Evolutionary conservation across 306 rosid genomes (phyloP).

Genomic region (Rubus parviflorus): DNA sequence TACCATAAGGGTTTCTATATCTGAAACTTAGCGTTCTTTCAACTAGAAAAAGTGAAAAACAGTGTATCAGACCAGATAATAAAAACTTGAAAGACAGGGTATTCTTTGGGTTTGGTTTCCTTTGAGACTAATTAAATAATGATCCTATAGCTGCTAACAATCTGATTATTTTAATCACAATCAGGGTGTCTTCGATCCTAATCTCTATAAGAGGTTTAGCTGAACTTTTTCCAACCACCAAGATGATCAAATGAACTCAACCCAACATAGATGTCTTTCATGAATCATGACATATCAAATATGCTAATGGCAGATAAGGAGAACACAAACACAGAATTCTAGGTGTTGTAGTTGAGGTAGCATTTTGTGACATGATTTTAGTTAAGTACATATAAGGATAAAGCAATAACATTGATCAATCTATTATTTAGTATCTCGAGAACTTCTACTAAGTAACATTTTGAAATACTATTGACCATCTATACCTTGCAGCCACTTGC

Average conservation of each 20-base stretch:
- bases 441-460: background rate
- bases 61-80: too few relatives aligned
- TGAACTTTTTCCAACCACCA: background rate
- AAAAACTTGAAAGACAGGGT: too few relatives aligned
- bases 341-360: background rate
- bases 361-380: background rate
- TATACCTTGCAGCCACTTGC: constrained; percentile 90
- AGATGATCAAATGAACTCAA: background rate
- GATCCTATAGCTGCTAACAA: background rate
- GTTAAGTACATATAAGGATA: background rate
- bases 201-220: background rate
- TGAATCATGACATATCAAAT: background rate
- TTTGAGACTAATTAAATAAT: background rate
- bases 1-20: background rate
- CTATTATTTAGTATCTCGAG: background rate
- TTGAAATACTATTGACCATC: background rate
- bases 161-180: background rate
- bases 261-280: background rate
- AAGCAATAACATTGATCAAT: background rate
- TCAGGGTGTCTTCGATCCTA: background rate
- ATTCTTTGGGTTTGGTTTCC: background rate
- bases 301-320: background rate
- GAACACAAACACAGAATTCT: background rate
- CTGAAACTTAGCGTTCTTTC: background rate
- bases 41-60: too few relatives aligned